phyloP scores from a whole-genome alignment of 2,329 filamentous ascomycete species.

The Fusarium denticulatum region DNA sequence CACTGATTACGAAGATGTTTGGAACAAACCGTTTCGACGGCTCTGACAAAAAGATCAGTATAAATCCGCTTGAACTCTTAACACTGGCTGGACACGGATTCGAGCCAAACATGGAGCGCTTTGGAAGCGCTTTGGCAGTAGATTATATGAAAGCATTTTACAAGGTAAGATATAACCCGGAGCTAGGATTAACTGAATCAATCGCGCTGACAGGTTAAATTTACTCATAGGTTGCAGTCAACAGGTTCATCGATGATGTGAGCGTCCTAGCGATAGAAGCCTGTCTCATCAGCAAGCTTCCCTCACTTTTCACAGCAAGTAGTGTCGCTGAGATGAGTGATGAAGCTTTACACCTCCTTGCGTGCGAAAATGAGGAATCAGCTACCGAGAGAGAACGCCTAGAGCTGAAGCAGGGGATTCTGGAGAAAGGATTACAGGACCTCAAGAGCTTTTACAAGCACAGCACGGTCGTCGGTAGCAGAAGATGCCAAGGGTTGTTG shows the following conservation, averaged over 20 bases:
- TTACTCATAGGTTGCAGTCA: conserved; percentile 2
- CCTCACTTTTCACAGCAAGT: background rate
- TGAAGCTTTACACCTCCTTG: background rate
- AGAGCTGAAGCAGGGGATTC: background rate
- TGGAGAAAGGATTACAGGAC: background rate
- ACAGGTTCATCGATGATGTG: conserved; percentile 21
- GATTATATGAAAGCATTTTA: conserved; percentile 55
- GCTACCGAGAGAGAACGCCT: background rate
- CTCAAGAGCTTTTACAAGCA: background rate
- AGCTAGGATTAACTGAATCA: background rate
- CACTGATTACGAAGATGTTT: background rate
- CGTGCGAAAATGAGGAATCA: background rate
- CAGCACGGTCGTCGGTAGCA: background rate
- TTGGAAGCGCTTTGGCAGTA: conserved; percentile 46
- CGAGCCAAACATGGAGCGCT: conserved; percentile 43
- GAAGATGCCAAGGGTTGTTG: background rate
- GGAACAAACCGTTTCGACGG: background rate
- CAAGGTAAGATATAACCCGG: conserved; percentile 42
- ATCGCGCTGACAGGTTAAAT: background rate
- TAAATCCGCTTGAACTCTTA: background rate
- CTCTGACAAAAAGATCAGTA: background rate
- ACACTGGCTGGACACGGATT: background rate
- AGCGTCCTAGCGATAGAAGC: background rate
- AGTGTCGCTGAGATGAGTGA: background rate
- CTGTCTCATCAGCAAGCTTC: background rate